Evolutionary conservation across 768 basidiomycete species (phyloP), one percentile per base, ranked within the genome.

Genomic region (Suillus americanus): DNA sequence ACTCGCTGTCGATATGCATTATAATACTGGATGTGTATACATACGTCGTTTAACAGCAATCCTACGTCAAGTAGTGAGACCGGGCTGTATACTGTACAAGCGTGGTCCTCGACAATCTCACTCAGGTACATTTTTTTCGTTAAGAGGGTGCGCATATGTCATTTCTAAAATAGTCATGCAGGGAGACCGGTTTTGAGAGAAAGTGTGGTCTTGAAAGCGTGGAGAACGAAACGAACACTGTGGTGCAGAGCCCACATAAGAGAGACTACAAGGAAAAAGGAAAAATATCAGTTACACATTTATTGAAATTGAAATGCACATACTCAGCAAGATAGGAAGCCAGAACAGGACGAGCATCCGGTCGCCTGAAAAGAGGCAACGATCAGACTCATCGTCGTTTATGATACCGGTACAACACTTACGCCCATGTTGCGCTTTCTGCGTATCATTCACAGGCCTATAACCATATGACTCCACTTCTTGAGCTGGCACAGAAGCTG

Each of bases 341-440:
- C 92, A 95, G 80, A 95, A 95, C 48, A 90, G 72, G 41, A 92
- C 71, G 54, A 95, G 84, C 92, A 95, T 95, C 48, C 87, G 88
- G 73, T 95, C 92, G 77, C 89, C 91, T 70, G 37, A 64, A 66
- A 16, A 69, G 53, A 14, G 64, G 35, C 61, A 61, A 62, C 35
- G 72, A 61, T 64, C 30, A 72, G 33, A 28, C 63, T 10, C 14
- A 4, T 5, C 14, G 9, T 45, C 20, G 35, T 63, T 37, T 45
- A 16, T 33, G 38, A 48, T 37, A 20, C 46, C 2, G 41, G 45
- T 25, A 23, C 25, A n/a, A 33, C 46, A 55, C 81, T 71, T 70
- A 92, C 91, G 86, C 79, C 93, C 92, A 79, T 89, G 87, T 73
- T 85, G 79, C 56, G 74, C 80, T 64, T 85, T 73, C 69, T 84